Base-by-base conservation (phyloP, 83 land plant genomes). In the Picea abies region DNA sequence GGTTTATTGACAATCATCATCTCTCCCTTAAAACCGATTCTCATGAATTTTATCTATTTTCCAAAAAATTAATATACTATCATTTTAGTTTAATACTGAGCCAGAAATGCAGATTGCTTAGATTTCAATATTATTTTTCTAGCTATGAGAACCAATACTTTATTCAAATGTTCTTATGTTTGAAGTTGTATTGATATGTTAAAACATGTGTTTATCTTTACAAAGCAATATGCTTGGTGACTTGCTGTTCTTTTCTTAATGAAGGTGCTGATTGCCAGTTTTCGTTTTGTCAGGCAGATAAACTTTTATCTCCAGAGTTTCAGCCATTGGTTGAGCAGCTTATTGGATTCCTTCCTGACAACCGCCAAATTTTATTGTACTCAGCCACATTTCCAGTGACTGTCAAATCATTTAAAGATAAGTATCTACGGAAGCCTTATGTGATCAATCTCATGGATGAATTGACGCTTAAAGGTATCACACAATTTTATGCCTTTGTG, bases 381-480 rank as follows among this genome's bases (percentile, higher is more conserved):
- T 90, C 92, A 23, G 92, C 92, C 17, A 90, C 92, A 76, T 90
- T 90, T 82, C 92, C 92, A n/a, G 92, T 90, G n/a, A 90, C 92
- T 39, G 92, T 90, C 60, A 90, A 90, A 88, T 80, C 90, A 41
- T 90, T 90, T 78, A 90, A 88, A 26, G 92, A 90, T 61, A 90
- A 82, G 84, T 90, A 85, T 83, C 82, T 90, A 37, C 92, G 88
- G 82, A 90, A 90, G 86, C 92, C 92, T 41, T 90, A 88, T 78
- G 85, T 88, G 37, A 90, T 90, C 79, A 90, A 90, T 71, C 85
- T 90, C 35, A 90, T 90, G 92, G 92, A 90, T 69, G 92, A 90
- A 77, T 65, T 90, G 81, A 90, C 92, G 20, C 77, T 90, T 47
- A 90, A 90, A 82, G 92, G 92, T 68, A 88, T 90, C 22, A 90